phyloP scores from a whole-genome alignment of 345 rosid species.

The Litchi chinensis region DNA sequence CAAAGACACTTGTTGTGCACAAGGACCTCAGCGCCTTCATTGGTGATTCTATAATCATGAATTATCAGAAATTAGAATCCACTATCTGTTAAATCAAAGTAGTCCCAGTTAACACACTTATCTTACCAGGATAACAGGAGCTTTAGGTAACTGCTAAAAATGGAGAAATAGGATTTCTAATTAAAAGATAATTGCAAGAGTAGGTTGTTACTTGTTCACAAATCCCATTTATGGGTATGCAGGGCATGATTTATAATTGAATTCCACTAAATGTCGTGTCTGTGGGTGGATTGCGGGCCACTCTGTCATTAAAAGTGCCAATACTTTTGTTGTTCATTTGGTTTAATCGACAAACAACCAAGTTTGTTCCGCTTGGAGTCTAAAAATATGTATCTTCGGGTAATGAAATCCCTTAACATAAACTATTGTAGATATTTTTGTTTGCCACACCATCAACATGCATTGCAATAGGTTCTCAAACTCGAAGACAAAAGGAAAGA shows the following conservation, averaged over 20 bases:
- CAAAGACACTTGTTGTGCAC: neutral
- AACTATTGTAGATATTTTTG: neutral
- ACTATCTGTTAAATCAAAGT: constrained; percentile 9
- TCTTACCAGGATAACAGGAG: neutral
- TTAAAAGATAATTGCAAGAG: neutral
- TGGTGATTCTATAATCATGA: constrained; percentile 4
- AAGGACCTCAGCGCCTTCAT: neutral
- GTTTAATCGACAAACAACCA: neutral
- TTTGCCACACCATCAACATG: neutral
- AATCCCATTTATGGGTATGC: neutral
- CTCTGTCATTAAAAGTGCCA: neutral
- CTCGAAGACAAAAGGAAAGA: neutral
- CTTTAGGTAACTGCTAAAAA: neutral
- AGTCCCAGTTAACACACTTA: neutral
- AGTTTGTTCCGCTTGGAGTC: neutral
- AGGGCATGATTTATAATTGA: neutral
- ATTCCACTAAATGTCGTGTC: neutral
- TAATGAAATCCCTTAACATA: neutral
- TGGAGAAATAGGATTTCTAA: neutral
- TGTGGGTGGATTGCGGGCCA: constrained; percentile 11
- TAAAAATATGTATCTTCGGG: neutral
- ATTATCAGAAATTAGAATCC: constrained; percentile 10
- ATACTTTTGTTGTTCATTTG: neutral
- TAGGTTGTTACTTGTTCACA: neutral
- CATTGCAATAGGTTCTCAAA: neutral